These are phyloP conservation scores for Colletotrichum theobromicola DNA, from an alignment of 2,329 filamentous ascomycete species.

Conservation along the genomic window DNA sequence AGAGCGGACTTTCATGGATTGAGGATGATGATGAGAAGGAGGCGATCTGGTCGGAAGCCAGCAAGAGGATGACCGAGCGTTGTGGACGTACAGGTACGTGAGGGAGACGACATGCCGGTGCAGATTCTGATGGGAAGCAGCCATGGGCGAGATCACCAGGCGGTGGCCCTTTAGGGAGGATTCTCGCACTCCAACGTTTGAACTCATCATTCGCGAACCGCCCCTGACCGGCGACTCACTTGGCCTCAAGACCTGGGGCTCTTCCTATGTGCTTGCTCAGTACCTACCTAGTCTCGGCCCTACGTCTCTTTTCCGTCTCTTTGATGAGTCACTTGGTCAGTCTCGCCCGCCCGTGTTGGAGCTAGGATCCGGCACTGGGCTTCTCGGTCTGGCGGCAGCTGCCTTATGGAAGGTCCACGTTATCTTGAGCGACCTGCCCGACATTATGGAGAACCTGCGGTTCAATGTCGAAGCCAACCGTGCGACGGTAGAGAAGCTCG, in stretches of 20 bases:
- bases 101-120: neutral
- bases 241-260: constrained; percentile 95
- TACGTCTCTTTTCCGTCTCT: constrained; percentile 49
- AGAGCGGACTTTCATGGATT: constrained; percentile 72
- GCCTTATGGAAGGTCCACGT: constrained; percentile 71
- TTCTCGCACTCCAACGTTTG: constrained; percentile 47
- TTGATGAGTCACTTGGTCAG: constrained; percentile 39
- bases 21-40: constrained; percentile 70
- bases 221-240: constrained; percentile 86
- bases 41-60: constrained; percentile 78
- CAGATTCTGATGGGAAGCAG: constrained; percentile 28
- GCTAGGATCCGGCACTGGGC: constrained; percentile 86
- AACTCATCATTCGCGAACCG: constrained; percentile 82
- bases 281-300: constrained; percentile 61
- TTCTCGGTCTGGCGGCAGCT: constrained; percentile 88
- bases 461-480: constrained; percentile 74
- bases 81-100: constrained; percentile 74
- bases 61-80: constrained; percentile 80
- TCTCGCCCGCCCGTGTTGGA: constrained; percentile 63
- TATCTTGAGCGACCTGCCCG: constrained; percentile 80
- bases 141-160: constrained; percentile 62
- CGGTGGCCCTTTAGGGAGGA: constrained; percentile 54
- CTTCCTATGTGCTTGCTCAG: constrained; percentile 83
- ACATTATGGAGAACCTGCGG: constrained; percentile 83
- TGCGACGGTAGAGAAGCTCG: constrained; percentile 55